Percentiles rank a stretch among this genome's conserved stretches.
Evolutionary conservation across 768 basidiomycete genomes (phyloP).

Genomic region (Tremella mesenterica): DNA sequence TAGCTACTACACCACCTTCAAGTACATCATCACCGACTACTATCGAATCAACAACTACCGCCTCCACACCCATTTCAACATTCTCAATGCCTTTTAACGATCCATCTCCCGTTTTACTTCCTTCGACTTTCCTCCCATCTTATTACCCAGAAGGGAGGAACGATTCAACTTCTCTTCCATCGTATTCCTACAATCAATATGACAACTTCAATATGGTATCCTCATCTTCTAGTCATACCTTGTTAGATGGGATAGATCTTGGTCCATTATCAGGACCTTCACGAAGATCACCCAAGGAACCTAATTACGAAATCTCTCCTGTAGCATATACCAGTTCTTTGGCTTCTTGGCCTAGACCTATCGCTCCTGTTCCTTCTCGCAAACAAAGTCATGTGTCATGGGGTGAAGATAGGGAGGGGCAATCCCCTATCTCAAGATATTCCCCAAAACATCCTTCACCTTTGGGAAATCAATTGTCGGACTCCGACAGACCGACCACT

Average conservation of each 20-base stretch:
- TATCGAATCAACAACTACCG: too few relatives aligned
- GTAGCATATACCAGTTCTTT: neutral
- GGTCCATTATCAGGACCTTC: neutral
- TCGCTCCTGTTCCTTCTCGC: neutral
- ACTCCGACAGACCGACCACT: neutral
- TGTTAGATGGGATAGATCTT: neutral
- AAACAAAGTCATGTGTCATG: neutral
- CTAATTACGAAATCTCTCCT: neutral
- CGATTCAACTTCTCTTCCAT: neutral
- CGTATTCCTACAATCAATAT: neutral
- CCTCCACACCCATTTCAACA: too few relatives aligned
- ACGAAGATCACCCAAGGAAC: neutral
- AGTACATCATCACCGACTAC: neutral
- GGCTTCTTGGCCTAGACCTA: neutral
- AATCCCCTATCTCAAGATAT: too few relatives aligned
- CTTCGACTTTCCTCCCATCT: constrained; percentile 4
- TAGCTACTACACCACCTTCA: neutral
- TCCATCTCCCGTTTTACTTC: neutral
- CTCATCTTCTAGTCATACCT: neutral
- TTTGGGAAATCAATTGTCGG: neutral
- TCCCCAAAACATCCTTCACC: too few relatives aligned
- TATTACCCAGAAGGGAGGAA: constrained; percentile 6
- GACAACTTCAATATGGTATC: neutral
- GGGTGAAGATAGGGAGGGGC: neutral
- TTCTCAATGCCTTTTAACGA: neutral